Evolutionary conservation across 495 filamentous ascomycete genomes (phyloP).

Genomic region (Trichoderma orchidacearum): DNA sequence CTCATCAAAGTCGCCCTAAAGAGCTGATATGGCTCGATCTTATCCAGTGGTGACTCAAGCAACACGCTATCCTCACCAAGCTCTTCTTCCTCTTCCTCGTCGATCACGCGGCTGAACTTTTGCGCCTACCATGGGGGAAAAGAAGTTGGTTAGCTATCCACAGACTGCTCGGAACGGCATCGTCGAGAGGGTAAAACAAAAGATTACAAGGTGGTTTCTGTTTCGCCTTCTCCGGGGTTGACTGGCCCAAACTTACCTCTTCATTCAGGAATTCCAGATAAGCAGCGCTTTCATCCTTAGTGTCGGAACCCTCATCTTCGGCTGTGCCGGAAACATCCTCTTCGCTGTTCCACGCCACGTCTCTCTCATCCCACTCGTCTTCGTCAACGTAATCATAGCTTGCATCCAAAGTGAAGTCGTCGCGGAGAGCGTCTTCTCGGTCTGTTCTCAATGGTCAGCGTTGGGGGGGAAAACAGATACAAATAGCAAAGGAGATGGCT

Average conservation of each 20-base stretch:
- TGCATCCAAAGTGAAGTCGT: slow-evolving; percentile 62
- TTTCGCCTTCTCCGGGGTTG: background rate
- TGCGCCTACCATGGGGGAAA: slow-evolving; percentile 41
- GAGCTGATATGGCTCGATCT: slow-evolving; percentile 81
- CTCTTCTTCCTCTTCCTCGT: slow-evolving; percentile 63
- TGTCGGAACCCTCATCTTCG: slow-evolving; percentile 41
- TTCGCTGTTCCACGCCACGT: slow-evolving; percentile 38
- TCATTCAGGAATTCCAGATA: slow-evolving; percentile 94
- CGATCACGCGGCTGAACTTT: slow-evolving; percentile 55
- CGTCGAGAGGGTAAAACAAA: background rate
- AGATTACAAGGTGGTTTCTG: background rate
- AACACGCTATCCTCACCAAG: slow-evolving; percentile 84
- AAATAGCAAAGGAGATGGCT: background rate
- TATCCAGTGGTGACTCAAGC: slow-evolving; percentile 86
- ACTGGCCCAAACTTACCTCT: slow-evolving; percentile 52
- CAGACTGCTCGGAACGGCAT: no score
- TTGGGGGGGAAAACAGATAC: background rate
- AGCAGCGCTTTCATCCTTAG: slow-evolving; percentile 77
- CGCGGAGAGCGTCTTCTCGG: slow-evolving; percentile 85
- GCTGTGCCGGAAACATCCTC: slow-evolving; percentile 5
- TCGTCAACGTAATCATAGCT: slow-evolving; percentile 67
- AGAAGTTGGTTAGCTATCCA: slow-evolving; percentile 20
- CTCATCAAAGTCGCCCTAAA: slow-evolving; percentile 72
- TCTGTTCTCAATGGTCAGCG: slow-evolving; percentile 28
- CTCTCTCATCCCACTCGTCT: slow-evolving; percentile 65